Evolutionary conservation across 1,139 yeast genomes (phyloP).

Genomic region (Yamadazyma diddensiae): DNA sequence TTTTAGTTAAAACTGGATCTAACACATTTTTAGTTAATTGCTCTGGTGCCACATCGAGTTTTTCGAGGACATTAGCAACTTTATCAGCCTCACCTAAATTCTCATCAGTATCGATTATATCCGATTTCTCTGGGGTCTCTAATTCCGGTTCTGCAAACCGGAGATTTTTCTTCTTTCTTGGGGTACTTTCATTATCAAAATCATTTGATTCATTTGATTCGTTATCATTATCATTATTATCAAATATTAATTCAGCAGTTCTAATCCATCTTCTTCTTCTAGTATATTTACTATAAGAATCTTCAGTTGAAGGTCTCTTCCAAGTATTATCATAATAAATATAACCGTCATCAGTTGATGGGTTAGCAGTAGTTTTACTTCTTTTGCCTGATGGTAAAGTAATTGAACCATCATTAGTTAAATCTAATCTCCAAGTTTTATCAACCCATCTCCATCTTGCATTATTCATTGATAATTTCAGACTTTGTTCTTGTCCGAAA

Average conservation of each 20-base stretch:
- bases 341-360: constrained; percentile 78
- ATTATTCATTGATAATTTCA: constrained; percentile 18
- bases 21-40: constrained; percentile 12
- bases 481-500: constrained; percentile 17
- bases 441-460: constrained; percentile 96
- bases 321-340: constrained; percentile 89
- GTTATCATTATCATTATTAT: constrained; percentile 13
- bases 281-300: constrained; percentile 85
- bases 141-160: constrained; percentile 34
- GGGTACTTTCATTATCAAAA: constrained; percentile 11
- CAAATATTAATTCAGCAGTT: constrained; percentile 78
- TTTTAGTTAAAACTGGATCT: constrained; percentile 11
- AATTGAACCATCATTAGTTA: constrained; percentile 84
- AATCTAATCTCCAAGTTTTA: constrained; percentile 84
- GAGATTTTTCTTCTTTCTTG: constrained; percentile 33
- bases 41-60: constrained; percentile 13
- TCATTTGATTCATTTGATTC: constrained; percentile 3
- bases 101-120: constrained; percentile 4
- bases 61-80: constrained; percentile 11
- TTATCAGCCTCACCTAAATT: constrained; percentile 7
- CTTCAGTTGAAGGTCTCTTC: constrained; percentile 88
- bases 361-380: constrained; percentile 71
- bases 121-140: constrained; percentile 2
- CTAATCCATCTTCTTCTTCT: constrained; percentile 95
- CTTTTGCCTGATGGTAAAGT: constrained; percentile 64